phyloP scores from a whole-genome alignment of 2,329 filamentous ascomycete genomes.

The Chalaropsis ovoidea region DNA sequence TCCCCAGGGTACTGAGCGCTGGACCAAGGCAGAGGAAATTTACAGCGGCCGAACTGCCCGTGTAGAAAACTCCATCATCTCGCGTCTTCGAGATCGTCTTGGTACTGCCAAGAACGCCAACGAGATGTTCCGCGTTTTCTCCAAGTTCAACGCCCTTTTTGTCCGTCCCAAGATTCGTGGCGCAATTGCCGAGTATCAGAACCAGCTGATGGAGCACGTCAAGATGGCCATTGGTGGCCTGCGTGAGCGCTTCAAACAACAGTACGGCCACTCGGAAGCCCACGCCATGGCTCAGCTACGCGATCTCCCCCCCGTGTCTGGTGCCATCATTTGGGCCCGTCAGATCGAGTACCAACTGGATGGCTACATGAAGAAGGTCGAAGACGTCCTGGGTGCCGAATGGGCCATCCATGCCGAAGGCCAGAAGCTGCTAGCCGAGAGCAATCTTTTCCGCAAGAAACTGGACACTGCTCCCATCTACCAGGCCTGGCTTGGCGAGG shows the following conservation, averaged over 20 bases:
- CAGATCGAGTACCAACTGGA: conserved; percentile 95
- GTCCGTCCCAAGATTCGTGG: conserved; percentile 98
- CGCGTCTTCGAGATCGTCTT: conserved; percentile 78
- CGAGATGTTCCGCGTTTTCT: conserved; percentile 99
- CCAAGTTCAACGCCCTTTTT: conserved; percentile 98
- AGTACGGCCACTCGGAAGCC: conserved; percentile 95
- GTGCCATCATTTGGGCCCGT: conserved; percentile 92
- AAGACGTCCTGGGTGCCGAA: conserved; percentile 87
- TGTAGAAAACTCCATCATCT: conserved; percentile 98
- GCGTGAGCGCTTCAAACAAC: conserved; percentile 96
- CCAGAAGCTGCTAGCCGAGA: conserved; percentile 84
- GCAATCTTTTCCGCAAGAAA: conserved; percentile 90
- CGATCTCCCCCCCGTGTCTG: conserved; percentile 89
- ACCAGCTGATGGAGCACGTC: conserved; percentile 94
- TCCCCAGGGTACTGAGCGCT: conserved; percentile 76
- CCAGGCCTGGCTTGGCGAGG: conserved; percentile 88
- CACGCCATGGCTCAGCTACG: conserved; percentile 97
- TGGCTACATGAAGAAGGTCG: conserved; percentile 98
- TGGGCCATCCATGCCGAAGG: conserved; percentile 94
- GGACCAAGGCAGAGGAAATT: conserved; percentile 86
- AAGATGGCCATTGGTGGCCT: conserved; percentile 89
- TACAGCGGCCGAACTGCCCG: conserved; percentile 97
- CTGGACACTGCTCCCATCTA: conserved; percentile 89
- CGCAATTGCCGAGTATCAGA: conserved; percentile 95
- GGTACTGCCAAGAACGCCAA: conserved; percentile 95